Percentiles rank a stretch among this genome's conserved stretches.
Conservation (phyloP, 768 basidiomycete species). For the Xerocomus potaroensis region DNA sequence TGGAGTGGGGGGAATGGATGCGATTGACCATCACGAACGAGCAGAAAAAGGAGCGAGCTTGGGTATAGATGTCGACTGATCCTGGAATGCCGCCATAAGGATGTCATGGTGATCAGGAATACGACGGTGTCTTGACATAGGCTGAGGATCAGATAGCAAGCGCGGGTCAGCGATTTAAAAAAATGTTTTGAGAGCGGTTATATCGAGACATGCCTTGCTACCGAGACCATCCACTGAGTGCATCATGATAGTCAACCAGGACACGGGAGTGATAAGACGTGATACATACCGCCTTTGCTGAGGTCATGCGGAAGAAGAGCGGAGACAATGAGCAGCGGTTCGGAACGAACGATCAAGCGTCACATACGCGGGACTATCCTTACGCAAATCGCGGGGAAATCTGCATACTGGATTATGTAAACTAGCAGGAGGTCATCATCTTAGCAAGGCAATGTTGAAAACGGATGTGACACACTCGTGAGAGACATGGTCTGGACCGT, state of each 20-base stretch:
- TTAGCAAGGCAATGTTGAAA: too few species aligned
- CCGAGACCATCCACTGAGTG: slow-evolving; percentile 2
- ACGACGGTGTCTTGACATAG: slow-evolving; percentile 3
- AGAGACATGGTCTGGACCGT: not conserved
- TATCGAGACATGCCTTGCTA: slow-evolving; percentile 7
- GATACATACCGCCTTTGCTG: not conserved
- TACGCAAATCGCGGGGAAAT: slow-evolving; percentile 1
- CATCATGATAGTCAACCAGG: not conserved
- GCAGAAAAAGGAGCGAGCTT: slow-evolving; percentile 2
- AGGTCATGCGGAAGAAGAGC: too few species aligned
- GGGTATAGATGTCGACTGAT: slow-evolving; percentile 4
- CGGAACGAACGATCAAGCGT: too few species aligned
- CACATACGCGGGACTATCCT: too few species aligned
- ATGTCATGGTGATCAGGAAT: slow-evolving; percentile 3
- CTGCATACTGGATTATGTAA: not conserved
- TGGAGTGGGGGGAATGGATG: too few species aligned
- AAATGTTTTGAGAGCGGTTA: too few species aligned
- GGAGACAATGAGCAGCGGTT: not conserved
- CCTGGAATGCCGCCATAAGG: slow-evolving; percentile 6
- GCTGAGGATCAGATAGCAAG: too few species aligned
- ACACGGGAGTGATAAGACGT: not conserved
- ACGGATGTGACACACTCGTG: not conserved
- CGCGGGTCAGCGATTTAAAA: too few species aligned
- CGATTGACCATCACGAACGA: slow-evolving; percentile 16
- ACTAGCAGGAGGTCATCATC: not conserved